Evolutionary conservation across 129 eudicot species (phyloP).

Genomic region (Flaveria bidentis): DNA sequence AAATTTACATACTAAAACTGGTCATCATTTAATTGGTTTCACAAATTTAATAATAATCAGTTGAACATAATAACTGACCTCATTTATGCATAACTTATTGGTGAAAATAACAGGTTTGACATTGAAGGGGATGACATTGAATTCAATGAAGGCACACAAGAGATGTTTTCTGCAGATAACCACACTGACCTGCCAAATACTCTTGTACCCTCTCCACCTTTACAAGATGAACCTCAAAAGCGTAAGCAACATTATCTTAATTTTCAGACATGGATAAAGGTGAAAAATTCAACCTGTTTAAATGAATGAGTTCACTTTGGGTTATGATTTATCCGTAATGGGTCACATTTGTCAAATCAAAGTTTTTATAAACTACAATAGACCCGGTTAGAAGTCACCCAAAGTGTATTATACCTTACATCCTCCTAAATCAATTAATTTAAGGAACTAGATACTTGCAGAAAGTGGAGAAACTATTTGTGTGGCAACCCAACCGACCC

Average conservation of each 20-base stretch:
- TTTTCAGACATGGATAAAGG: not conserved
- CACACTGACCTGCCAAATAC: constrained; percentile 51
- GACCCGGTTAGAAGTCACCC: not conserved
- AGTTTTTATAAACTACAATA: not conserved
- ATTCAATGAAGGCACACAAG: constrained; percentile 50
- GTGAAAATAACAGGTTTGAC: constrained; percentile 61
- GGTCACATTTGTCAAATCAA: not conserved
- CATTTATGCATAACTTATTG: not conserved
- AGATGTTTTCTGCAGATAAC: constrained; percentile 41
- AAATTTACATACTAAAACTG: not conserved
- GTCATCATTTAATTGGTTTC: not conserved
- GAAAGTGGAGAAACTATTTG: not conserved
- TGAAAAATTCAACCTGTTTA: not conserved
- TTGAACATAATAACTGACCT: not conserved
- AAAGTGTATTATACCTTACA: not conserved
- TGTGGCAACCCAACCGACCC: constrained; percentile 1
- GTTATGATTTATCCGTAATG: not conserved
- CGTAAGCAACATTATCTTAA: constrained; percentile 42
- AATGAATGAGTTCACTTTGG: not conserved
- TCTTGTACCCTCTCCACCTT: constrained; percentile 69
- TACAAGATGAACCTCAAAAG: constrained; percentile 41
- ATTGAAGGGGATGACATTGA: constrained; percentile 57
- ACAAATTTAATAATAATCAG: not conserved
- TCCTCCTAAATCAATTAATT: not conserved
- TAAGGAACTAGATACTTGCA: not conserved